phyloP scores from a whole-genome alignment of 2,329 filamentous ascomycete genomes.

The Cladobotryum protrusum region DNA sequence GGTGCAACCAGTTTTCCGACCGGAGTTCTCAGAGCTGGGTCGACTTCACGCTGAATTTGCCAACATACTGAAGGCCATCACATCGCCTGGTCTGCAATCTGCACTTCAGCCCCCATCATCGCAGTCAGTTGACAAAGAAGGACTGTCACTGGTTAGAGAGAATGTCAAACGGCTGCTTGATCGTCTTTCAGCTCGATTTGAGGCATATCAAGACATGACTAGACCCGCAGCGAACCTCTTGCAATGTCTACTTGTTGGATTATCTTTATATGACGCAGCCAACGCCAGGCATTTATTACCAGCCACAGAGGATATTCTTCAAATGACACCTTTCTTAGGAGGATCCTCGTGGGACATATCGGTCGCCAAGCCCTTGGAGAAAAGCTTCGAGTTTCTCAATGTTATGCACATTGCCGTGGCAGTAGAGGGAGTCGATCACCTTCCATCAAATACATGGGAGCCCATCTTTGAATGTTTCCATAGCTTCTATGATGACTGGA shows the following conservation, averaged over 20 bases:
- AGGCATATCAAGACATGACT: conserved; percentile 79
- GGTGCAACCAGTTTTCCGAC: conserved; percentile 64
- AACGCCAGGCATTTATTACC: conserved; percentile 38
- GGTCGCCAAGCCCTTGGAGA: conserved; percentile 15
- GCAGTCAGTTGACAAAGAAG: conserved; percentile 19
- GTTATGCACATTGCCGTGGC: conserved; percentile 30
- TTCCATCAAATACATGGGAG: conserved; percentile 40
- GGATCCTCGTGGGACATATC: conserved; percentile 31
- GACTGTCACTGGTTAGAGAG: conserved; percentile 45
- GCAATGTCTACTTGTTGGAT: conserved; percentile 68
- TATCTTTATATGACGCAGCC: conserved; percentile 51
- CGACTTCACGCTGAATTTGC: conserved; percentile 77
- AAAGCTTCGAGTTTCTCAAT: conserved; percentile 39
- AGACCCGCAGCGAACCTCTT: conserved; percentile 72
- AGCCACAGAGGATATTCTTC: conserved; percentile 32
- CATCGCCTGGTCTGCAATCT: conserved; percentile 40
- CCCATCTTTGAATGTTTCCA: conserved; percentile 62
- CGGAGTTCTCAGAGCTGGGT: conserved; percentile 58
- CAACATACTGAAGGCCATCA: conserved; percentile 62
- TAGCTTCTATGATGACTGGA: conserved; percentile 74
- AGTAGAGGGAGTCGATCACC: conserved; percentile 40
- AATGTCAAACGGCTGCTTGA: conserved; percentile 63
- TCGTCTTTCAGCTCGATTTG: conserved; percentile 63
- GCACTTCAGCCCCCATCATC: conserved; percentile 19
- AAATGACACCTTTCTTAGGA: conserved; percentile 51